Evolutionary conservation across 176 grass and related monocot species (phyloP), one percentile per base, ranked within the genome.

Genomic region (Lolium perenne): DNA sequence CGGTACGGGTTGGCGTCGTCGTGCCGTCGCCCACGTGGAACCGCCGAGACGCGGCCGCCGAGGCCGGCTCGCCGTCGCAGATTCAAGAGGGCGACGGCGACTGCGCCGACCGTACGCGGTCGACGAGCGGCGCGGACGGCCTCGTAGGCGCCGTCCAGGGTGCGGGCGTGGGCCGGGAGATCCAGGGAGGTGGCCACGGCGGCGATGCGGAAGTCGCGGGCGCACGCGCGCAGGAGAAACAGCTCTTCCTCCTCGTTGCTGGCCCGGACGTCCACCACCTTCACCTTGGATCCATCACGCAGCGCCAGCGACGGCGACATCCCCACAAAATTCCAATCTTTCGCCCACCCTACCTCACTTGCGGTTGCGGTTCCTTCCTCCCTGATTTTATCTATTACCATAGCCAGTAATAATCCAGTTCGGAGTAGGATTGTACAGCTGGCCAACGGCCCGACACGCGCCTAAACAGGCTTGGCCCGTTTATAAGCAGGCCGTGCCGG

Each of bases 121-220:
- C 32, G 15, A 68, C 65, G 65, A n/a, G 29, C 65, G 65, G 65
- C 32, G 32, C 65, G 26, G 29, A 68, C 32, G 65, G 65, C 65
- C 6, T 68, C 32, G 65, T 68, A 68, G 32, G 32, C 32, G 32
- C 32, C 15, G 29, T 68, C 65, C 65, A 68, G 32, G 32, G 65
- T 68, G 32, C 32, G 32, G 65, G 64, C 32, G 65, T 14, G 65
- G 25, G 32, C 65, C 32, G 2, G 65, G 32, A 38, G 65, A 18
- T 68, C 32, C 29, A 68, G 65, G 65, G 65, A 68, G 32, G 65
- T 68, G 26, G 65, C 65, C 65, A 68, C 29, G 65, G 65, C 65
- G 32, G 65, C 65, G 7, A 68, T 40, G 65, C 6, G 32, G 26
- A 68, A 38, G 2, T 8, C 6, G 65, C 32, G 65, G 32, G 15